Percentiles rank a stretch among this genome's conserved stretches.
Evolutionary conservation across 2,329 filamentous ascomycete genomes (phyloP).

Genomic region (Aspergillus latus): DNA sequence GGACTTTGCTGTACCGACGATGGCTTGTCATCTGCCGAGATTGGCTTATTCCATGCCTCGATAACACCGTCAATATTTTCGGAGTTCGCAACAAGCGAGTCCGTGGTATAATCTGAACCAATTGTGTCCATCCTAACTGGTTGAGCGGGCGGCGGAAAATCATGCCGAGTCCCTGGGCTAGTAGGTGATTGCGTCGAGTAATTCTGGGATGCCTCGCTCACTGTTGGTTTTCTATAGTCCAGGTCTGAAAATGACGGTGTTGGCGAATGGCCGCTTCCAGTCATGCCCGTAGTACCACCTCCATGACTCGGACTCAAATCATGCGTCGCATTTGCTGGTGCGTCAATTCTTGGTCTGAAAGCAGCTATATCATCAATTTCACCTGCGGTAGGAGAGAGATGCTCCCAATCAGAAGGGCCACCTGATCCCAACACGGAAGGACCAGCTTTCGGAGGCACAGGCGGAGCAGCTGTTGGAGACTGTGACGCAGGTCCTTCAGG

Average conservation of each 20-base stretch:
- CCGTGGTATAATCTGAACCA: slow-evolving; percentile 27
- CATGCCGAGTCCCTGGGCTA: slow-evolving; percentile 23
- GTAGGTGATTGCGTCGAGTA: slow-evolving; percentile 21
- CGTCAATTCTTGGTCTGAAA: slow-evolving; percentile 23
- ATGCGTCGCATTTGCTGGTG: slow-evolving; percentile 8
- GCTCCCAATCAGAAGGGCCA: slow-evolving; percentile 51
- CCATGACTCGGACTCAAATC: slow-evolving; percentile 18
- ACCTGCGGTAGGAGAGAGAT: slow-evolving; percentile 38
- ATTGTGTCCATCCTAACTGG: slow-evolving; percentile 31
- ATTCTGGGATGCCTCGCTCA: background rate
- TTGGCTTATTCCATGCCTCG: slow-evolving; percentile 43
- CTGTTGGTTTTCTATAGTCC: background rate
- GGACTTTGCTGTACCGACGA: slow-evolving; percentile 6
- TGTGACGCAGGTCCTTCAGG: slow-evolving; percentile 8
- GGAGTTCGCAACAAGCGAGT: slow-evolving; percentile 29
- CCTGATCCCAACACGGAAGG: slow-evolving; percentile 43
- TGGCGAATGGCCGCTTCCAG: slow-evolving; percentile 4
- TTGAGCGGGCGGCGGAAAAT: slow-evolving; percentile 16
- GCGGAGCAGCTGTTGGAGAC: slow-evolving; percentile 18
- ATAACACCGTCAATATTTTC: slow-evolving; percentile 47
- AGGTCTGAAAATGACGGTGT: slow-evolving; percentile 9
- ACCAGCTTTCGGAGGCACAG: slow-evolving; percentile 26
- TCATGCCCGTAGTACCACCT: slow-evolving; percentile 8
- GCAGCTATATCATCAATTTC: slow-evolving; percentile 39
- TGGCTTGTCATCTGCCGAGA: slow-evolving; percentile 25